Conservation (phyloP, 352 stramenopile species). For the Pythium oligandrum region DNA sequence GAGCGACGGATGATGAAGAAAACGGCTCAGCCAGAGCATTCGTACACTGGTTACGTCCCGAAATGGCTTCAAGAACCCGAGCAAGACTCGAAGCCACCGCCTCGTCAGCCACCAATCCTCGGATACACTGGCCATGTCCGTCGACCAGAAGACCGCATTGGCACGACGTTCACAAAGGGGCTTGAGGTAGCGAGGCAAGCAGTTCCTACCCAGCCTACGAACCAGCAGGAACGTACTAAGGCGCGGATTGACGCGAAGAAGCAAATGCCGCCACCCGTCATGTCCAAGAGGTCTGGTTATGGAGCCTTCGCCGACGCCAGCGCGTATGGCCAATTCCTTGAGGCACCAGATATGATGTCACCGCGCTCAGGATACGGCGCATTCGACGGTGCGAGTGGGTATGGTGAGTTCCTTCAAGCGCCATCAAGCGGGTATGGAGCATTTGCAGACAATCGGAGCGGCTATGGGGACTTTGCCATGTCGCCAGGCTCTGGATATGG, state of each 20-base stretch:
- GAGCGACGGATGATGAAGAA: slow-evolving; percentile 70
- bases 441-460: no score
- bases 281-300: slow-evolving; percentile 21
- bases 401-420: slow-evolving; percentile 10
- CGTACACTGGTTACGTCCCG: slow-evolving; percentile 51
- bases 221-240: no score
- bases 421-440: background rate
- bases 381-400: slow-evolving; percentile 18
- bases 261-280: background rate
- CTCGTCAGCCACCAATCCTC: slow-evolving; percentile 32
- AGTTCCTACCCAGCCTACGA: background rate
- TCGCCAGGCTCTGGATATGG: no score
- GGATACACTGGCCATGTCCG: slow-evolving; percentile 62
- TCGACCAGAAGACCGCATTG: slow-evolving; percentile 50
- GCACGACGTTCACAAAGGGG: slow-evolving; percentile 64
- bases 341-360: slow-evolving; percentile 3
- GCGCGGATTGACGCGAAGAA: no score
- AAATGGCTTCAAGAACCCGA: slow-evolving; percentile 17
- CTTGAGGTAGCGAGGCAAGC: slow-evolving; percentile 27
- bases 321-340: slow-evolving; percentile 19
- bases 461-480: no score
- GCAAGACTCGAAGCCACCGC: slow-evolving; percentile 14
- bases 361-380: slow-evolving; percentile 18
- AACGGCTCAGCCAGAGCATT: slow-evolving; percentile 54
- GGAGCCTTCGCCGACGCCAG: slow-evolving; percentile 24